Conservation (phyloP, 2,329 filamentous ascomycete genomes). For the Claviceps paspali region DNA sequence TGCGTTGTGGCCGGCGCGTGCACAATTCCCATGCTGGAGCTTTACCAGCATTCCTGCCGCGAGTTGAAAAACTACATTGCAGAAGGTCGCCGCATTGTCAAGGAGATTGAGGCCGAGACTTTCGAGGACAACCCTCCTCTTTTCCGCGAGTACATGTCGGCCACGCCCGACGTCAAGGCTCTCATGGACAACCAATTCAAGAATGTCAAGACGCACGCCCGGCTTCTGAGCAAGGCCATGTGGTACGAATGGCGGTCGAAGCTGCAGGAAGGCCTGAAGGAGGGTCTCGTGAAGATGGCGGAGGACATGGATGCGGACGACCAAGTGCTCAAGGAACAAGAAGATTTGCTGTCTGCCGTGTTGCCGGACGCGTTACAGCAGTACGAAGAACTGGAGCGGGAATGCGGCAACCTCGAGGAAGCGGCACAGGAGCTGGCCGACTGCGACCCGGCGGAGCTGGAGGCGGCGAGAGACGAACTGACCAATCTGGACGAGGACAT, state of each 20-base stretch:
- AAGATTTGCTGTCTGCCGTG: constrained; percentile 49
- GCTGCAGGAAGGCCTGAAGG: constrained; percentile 63
- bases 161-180: constrained; percentile 64
- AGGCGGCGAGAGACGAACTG: constrained; percentile 55
- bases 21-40: constrained; percentile 79
- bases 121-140: constrained; percentile 80
- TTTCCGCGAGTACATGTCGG: constrained; percentile 81
- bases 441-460: constrained; percentile 67
- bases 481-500: constrained; percentile 50
- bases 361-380: constrained; percentile 50
- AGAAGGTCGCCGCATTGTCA: constrained; percentile 77
- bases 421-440: constrained; percentile 61
- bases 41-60: constrained; percentile 91
- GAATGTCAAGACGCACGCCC: constrained; percentile 86
- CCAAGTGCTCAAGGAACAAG: constrained; percentile 47
- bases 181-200: constrained; percentile 96
- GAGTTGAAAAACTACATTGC: constrained; percentile 96
- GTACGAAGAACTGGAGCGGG: constrained; percentile 43
- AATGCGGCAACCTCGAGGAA: constrained; percentile 53
- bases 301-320: constrained; percentile 67
- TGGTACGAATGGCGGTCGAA: constrained; percentile 99
- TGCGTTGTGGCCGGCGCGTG: constrained; percentile 82
- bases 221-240: constrained; percentile 81
- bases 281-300: constrained; percentile 60
- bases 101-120: constrained; percentile 79